A percentile compares a stretch with the other conserved stretches of the same genome.
These are phyloP conservation scores for Phytophthora pseudosyringae DNA, from an alignment of 352 stramenopile species.

Conservation along the genomic window DNA sequence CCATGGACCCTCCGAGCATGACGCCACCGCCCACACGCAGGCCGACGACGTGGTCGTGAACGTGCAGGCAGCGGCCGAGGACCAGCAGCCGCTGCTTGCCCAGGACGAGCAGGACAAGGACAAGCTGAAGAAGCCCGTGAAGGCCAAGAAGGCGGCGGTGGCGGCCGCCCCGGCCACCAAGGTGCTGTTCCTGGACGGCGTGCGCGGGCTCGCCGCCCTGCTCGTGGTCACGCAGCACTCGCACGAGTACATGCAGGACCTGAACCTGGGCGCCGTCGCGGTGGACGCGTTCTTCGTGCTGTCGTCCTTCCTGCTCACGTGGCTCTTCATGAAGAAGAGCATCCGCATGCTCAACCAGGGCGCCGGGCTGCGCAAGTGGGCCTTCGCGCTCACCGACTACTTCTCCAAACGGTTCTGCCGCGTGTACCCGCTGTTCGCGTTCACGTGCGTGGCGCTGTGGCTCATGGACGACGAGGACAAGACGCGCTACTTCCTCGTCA, in stretches of 20 bases:
- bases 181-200: constrained; percentile 45
- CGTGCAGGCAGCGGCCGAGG: constrained; percentile 21
- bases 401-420: constrained; percentile 51
- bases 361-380: constrained; percentile 37
- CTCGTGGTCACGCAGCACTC: constrained; percentile 43
- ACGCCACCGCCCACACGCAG: neutral
- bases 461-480: constrained; percentile 38
- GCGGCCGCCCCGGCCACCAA: constrained; percentile 26
- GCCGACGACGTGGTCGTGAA: constrained; percentile 13
- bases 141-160: constrained; percentile 31
- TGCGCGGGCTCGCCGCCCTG: constrained; percentile 41
- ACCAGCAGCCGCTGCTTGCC: constrained; percentile 28
- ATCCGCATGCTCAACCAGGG: constrained; percentile 34
- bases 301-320: constrained; percentile 58
- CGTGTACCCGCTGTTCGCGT: constrained; percentile 55
- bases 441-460: constrained; percentile 43
- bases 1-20: constrained; percentile 16
- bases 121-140: constrained; percentile 24
- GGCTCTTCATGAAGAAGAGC: constrained; percentile 61
- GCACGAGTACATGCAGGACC: constrained; percentile 44
- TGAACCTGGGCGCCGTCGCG: constrained; percentile 43
- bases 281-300: constrained; percentile 67
- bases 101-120: constrained; percentile 33
- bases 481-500: constrained; percentile 40
- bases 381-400: constrained; percentile 49